phyloP scores from a whole-genome alignment of 2,329 filamentous ascomycete genomes.

The Eurotiales sp. region DNA sequence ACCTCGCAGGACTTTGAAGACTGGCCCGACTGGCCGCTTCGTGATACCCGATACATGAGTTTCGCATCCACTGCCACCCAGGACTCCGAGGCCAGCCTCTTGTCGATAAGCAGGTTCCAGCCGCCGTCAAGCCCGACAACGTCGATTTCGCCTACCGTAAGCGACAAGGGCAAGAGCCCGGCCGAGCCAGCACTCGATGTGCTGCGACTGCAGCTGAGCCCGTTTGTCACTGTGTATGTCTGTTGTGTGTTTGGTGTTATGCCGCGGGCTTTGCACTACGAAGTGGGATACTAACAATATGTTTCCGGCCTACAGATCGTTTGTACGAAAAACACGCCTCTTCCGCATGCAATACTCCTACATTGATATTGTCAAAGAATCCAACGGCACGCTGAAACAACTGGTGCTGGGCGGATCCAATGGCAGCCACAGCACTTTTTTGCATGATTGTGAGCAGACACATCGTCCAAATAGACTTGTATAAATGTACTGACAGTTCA shows the following conservation, averaged over 20 bases:
- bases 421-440: slow-evolving; percentile 33
- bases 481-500: slow-evolving; percentile 17
- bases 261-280: too few relatives aligned
- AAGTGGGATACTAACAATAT: neutral
- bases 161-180: slow-evolving; percentile 19
- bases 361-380: slow-evolving; percentile 39
- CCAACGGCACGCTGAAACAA: slow-evolving; percentile 31
- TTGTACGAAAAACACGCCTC: slow-evolving; percentile 34
- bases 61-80: slow-evolving; percentile 21
- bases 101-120: slow-evolving; percentile 24
- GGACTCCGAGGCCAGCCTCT: slow-evolving; percentile 29
- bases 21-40: slow-evolving; percentile 29
- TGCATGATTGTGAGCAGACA: slow-evolving; percentile 36
- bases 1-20: slow-evolving; percentile 20
- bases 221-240: slow-evolving; percentile 33
- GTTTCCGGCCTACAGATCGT: slow-evolving; percentile 28
- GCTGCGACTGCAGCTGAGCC: slow-evolving; percentile 27
- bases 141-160: slow-evolving; percentile 19
- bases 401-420: slow-evolving; percentile 37
- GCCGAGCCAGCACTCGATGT: slow-evolving; percentile 23
- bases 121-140: slow-evolving; percentile 27
- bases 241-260: too few relatives aligned
- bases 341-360: slow-evolving; percentile 39
- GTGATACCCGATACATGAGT: slow-evolving; percentile 24
- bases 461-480: neutral